Evolutionary conservation across 2,329 filamentous ascomycete genomes (phyloP).

Genomic region (Alternaria rosae): DNA sequence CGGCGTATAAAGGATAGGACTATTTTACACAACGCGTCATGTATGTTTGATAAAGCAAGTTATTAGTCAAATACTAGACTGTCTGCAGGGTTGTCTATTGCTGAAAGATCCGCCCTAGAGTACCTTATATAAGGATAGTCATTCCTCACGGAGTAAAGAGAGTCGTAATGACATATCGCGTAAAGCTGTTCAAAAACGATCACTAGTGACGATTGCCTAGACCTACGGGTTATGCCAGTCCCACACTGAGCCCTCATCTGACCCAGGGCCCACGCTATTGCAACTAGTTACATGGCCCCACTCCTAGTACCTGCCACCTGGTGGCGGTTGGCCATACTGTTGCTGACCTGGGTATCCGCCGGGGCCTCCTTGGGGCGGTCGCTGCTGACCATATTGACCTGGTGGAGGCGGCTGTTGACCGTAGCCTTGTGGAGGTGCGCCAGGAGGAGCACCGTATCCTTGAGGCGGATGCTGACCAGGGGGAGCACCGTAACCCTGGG

Average conservation of each 20-base stretch:
- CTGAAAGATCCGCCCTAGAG: not conserved
- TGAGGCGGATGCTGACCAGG: constrained; percentile 20
- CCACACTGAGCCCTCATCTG: not conserved
- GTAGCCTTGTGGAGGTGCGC: constrained; percentile 21
- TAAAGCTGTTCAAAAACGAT: not conserved
- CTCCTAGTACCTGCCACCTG: constrained; percentile 29
- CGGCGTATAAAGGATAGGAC: not conserved
- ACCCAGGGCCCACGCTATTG: not conserved
- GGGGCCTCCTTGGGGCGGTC: constrained; percentile 29
- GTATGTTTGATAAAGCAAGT: not conserved
- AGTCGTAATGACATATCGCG: not conserved
- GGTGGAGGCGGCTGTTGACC: constrained; percentile 23
- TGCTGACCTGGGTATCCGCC: constrained; percentile 34
- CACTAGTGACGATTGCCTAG: not conserved
- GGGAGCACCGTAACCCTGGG: constrained; percentile 18
- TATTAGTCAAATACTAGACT: not conserved
- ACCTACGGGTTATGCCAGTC: not conserved
- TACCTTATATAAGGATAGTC: not conserved
- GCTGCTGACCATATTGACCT: constrained; percentile 27
- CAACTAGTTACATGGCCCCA: not conserved
- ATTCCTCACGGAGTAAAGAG: not conserved
- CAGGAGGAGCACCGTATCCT: constrained; percentile 32
- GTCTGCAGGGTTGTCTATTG: not conserved
- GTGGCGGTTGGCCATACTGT: constrained; percentile 30
- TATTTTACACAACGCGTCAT: not conserved